phyloP scores from a whole-genome alignment of 2,329 filamentous ascomycete genomes.

The Paecilomyces niveus region DNA sequence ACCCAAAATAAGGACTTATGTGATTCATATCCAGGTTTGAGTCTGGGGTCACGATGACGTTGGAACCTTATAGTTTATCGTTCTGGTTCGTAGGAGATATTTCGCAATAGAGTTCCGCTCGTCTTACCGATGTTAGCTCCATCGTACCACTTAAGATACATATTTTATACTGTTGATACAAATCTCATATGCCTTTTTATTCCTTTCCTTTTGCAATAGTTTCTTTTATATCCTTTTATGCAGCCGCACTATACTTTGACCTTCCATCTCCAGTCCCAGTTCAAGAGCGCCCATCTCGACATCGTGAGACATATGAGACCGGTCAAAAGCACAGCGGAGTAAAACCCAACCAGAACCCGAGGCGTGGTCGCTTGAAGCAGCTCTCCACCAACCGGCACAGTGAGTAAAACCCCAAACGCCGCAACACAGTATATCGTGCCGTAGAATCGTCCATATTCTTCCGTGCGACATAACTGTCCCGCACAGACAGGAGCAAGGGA shows the following conservation, averaged over 20 bases:
- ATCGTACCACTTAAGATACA: no score
- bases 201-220: no score
- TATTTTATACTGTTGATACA: no score
- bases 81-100: no score
- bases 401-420: conserved; percentile 39
- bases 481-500: conserved; percentile 40
- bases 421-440: conserved; percentile 43
- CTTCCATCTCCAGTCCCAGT: conserved; percentile 32
- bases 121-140: no score
- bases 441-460: conserved; percentile 43
- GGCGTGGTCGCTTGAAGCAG: conserved; percentile 41
- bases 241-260: conserved; percentile 21
- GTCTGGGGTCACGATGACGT: no score
- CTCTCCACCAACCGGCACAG: conserved; percentile 41
- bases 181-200: no score
- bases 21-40: no score
- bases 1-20: no score
- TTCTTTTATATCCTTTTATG: no score
- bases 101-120: no score
- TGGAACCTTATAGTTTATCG: no score
- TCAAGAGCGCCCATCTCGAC: conserved; percentile 30
- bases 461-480: conserved; percentile 40
- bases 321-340: conserved; percentile 35
- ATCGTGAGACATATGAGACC: conserved; percentile 21
- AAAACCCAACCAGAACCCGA: conserved; percentile 40